Evolutionary conservation across 1,139 yeast species (phyloP), one percentile per base, ranked within the genome.

Genomic region (Candida neerlandica): DNA sequence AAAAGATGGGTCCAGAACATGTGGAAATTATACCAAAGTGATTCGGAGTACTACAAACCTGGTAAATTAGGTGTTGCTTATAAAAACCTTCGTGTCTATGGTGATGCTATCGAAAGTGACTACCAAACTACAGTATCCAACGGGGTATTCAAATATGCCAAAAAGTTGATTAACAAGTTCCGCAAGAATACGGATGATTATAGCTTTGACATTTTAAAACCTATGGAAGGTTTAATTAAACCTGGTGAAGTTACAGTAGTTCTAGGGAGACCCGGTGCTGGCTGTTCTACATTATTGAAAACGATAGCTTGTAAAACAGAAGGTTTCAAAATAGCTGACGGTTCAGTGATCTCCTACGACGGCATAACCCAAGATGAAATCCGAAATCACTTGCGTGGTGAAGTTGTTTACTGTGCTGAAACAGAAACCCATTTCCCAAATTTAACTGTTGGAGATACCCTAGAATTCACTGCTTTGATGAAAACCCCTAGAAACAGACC

Each of bases 211-310:
- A 69, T 69, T 46, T 63, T 69, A 49, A 69, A 69, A 54, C 61
- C 66, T 18, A 69, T 69, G 73, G 73, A 69, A 50, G 74, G 64
- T 6, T 52, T 69, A 11, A 60, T 67, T 56, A 57, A 48, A 44
- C 87, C 94, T 0, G 92, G 96, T 48, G 89, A 86, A 58, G 73
- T 88, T 48, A 80, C 89, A 4, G 89, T 88, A 45, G 95, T 69
- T 5, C 60, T 69, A 48, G 74, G 74, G 39, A 59, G 73, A 57
- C 74, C 73, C 4, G 74, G 74, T 61, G 82, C 92, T 26, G 96
- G 96, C 51, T 89, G 96, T 67, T 80, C 96, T 1, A 87, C 96
- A 1, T 77, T 87, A 46, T 69, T 89, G 59, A 87, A 86, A 60
- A 78, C 94, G 0, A 77, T 88, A 52, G 80, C 92, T 7, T 68